phyloP scores from a whole-genome alignment of 345 rosid species.

The Aurinia saxatilis region DNA sequence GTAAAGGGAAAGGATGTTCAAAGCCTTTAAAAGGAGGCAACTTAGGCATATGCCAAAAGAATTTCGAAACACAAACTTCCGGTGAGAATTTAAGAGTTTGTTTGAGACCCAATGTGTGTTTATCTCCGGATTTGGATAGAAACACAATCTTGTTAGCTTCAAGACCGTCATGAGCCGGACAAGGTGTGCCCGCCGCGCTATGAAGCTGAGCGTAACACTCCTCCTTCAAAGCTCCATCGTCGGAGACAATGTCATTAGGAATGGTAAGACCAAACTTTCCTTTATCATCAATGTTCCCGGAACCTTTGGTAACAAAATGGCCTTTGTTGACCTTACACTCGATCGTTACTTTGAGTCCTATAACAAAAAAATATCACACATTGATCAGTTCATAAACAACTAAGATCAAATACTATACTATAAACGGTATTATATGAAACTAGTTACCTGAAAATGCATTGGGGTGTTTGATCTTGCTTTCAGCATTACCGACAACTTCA shows the following conservation, averaged over 20 bases:
- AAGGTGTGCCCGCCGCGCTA: constrained; percentile 48
- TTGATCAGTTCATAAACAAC: not conserved
- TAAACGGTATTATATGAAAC: not conserved
- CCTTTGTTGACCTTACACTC: constrained; percentile 59
- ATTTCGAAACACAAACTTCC: constrained; percentile 47
- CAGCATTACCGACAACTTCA: constrained; percentile 60
- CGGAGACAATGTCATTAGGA: constrained; percentile 38
- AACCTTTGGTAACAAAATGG: constrained; percentile 48
- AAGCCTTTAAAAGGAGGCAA: constrained; percentile 28
- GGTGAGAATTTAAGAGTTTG: constrained; percentile 64
- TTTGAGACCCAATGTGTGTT: constrained; percentile 43
- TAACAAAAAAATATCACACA: not conserved
- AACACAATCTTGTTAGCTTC: constrained; percentile 52
- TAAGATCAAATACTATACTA: not conserved
- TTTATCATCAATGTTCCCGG: constrained; percentile 43
- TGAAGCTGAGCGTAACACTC: constrained; percentile 88
- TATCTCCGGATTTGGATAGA: constrained; percentile 33
- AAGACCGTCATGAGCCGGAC: constrained; percentile 50
- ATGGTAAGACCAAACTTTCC: constrained; percentile 62
- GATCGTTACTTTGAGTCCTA: constrained; percentile 67
- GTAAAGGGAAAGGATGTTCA: constrained; percentile 26
- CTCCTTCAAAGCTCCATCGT: constrained; percentile 51
- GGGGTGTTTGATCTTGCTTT: constrained; percentile 44
- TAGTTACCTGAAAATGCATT: constrained; percentile 57
- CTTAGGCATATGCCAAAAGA: constrained; percentile 45